A percentile compares a stretch with the other conserved stretches of the same genome.
Conservation (phyloP, 2,329 filamentous ascomycete species). For the Lecanicillium sp. region DNA sequence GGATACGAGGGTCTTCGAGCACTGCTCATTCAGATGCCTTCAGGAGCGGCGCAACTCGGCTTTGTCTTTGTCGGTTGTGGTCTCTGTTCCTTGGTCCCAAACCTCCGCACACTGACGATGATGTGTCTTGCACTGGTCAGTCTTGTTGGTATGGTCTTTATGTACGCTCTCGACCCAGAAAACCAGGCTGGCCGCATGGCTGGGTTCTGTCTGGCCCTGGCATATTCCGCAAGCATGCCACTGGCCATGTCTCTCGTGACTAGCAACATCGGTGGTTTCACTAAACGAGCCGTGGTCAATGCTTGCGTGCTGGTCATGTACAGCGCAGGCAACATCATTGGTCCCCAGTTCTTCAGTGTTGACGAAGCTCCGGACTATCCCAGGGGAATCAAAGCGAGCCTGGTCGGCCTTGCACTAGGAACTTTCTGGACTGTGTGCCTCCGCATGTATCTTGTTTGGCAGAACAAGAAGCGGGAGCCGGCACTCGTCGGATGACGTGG, state of each 20-base stretch:
- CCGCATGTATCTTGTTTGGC: slow-evolving; percentile 37
- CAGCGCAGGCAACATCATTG: slow-evolving; percentile 52
- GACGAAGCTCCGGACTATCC: slow-evolving; percentile 51
- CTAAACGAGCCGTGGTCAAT: slow-evolving; percentile 52
- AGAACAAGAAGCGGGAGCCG: slow-evolving; percentile 45
- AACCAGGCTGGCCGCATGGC: slow-evolving; percentile 16
- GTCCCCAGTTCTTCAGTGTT: slow-evolving; percentile 51
- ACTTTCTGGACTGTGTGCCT: slow-evolving; percentile 33
- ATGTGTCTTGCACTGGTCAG: slow-evolving; percentile 13
- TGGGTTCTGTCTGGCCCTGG: slow-evolving; percentile 41
- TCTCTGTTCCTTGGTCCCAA: too few species aligned
- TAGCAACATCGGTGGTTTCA: slow-evolving; percentile 53
- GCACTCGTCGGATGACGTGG: too few species aligned
- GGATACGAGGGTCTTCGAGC: slow-evolving; percentile 16
- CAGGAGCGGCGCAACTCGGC: too few species aligned
- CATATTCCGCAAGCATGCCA: slow-evolving; percentile 32
- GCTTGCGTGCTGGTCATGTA: slow-evolving; percentile 25
- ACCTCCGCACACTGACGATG: too few species aligned
- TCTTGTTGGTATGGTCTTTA: slow-evolving; percentile 16
- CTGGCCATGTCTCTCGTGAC: slow-evolving; percentile 48
- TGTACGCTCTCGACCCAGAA: too few species aligned
- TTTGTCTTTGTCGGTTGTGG: too few species aligned
- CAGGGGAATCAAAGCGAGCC: slow-evolving; percentile 52
- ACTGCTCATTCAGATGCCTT: slow-evolving; percentile 13
- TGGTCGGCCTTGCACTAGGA: slow-evolving; percentile 48